A percentile compares a stretch with the other conserved stretches of the same genome.
phyloP scores from a whole-genome alignment of 2,329 filamentous ascomycete species.

The Apiospora saccharicola region DNA sequence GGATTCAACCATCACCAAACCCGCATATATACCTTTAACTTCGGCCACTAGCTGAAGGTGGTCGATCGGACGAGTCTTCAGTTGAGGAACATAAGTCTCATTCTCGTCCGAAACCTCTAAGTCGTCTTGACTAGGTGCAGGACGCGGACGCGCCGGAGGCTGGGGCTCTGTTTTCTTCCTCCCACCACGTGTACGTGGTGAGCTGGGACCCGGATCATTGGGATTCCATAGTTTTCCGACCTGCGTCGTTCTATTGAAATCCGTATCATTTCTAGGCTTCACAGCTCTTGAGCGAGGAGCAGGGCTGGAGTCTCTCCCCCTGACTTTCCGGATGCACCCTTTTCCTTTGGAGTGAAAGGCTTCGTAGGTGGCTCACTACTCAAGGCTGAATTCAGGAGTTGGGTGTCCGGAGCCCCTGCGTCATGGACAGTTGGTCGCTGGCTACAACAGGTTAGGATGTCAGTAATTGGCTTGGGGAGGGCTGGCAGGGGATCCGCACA shows the following conservation, averaged over 20 bases:
- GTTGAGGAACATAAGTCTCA: slow-evolving; percentile 34
- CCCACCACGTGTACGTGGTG: background rate
- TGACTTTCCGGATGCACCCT: background rate
- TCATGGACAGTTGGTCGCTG: background rate
- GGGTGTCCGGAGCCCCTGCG: background rate
- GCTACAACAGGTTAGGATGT: background rate
- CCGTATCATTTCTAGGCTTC: background rate
- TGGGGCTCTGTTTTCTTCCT: background rate
- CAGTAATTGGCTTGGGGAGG: background rate
- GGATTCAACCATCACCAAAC: slow-evolving; percentile 83
- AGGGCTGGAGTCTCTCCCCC: background rate
- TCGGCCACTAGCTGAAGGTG: slow-evolving; percentile 82
- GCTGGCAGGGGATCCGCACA: background rate
- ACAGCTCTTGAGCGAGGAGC: slow-evolving; percentile 17
- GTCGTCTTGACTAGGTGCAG: background rate
- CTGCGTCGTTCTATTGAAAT: slow-evolving; percentile 2
- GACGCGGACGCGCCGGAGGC: background rate
- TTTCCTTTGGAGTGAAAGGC: background rate
- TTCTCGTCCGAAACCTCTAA: background rate
- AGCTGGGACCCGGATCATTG: background rate
- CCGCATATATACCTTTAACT: slow-evolving; percentile 84
- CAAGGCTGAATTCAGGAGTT: background rate
- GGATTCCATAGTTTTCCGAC: slow-evolving; percentile 21
- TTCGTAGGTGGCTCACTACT: background rate
- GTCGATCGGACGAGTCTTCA: slow-evolving; percentile 65